A percentile compares a stretch with the other conserved stretches of the same genome.
Evolutionary conservation across 441 rosid species (phyloP).

Genomic region (Bruguiera hainesii): DNA sequence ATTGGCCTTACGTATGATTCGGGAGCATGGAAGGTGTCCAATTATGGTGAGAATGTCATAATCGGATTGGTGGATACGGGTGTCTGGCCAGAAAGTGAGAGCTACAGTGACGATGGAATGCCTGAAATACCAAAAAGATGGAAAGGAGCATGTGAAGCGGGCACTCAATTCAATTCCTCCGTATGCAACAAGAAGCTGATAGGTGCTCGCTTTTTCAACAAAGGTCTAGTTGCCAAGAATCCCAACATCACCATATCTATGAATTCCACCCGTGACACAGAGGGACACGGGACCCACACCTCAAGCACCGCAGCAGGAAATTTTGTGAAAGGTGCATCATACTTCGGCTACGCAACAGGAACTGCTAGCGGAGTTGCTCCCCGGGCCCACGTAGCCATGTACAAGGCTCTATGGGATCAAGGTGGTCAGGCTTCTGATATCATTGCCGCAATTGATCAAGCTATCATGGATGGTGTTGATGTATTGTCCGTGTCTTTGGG

Average conservation of each 20-base stretch:
- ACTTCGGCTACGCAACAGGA: conserved; percentile 26
- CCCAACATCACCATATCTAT: conserved; percentile 6
- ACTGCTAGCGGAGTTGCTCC: conserved; percentile 25
- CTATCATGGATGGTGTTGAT: conserved; percentile 28
- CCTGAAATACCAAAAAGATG: conserved; percentile 17
- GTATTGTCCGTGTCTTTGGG: conserved; percentile 24
- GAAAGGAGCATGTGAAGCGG: conserved; percentile 24
- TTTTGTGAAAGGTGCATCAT: conserved; percentile 25
- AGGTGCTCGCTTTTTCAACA: conserved; percentile 23
- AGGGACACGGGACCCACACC: conserved; percentile 24
- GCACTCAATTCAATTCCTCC: conserved; percentile 20
- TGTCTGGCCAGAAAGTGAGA: conserved; percentile 27
- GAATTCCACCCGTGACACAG: conserved; percentile 15
- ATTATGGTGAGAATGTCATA: conserved; percentile 17
- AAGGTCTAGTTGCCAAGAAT: conserved; percentile 14
- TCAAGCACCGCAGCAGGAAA: conserved; percentile 30
- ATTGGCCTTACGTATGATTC: conserved; percentile 22
- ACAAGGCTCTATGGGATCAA: conserved; percentile 16
- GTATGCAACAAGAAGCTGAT: conserved; percentile 29
- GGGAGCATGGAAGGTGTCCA: conserved; percentile 18
- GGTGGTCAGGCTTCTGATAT: conserved; percentile 18
- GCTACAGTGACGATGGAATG: conserved; percentile 26
- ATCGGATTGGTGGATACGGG: conserved; percentile 31
- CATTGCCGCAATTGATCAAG: conserved; percentile 29
- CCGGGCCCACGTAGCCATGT: conserved; percentile 13